Percentiles rank a stretch among this genome's conserved stretches.
Conservation (phyloP, 768 basidiomycete species). For the Hebeloma cylindrosporum region DNA sequence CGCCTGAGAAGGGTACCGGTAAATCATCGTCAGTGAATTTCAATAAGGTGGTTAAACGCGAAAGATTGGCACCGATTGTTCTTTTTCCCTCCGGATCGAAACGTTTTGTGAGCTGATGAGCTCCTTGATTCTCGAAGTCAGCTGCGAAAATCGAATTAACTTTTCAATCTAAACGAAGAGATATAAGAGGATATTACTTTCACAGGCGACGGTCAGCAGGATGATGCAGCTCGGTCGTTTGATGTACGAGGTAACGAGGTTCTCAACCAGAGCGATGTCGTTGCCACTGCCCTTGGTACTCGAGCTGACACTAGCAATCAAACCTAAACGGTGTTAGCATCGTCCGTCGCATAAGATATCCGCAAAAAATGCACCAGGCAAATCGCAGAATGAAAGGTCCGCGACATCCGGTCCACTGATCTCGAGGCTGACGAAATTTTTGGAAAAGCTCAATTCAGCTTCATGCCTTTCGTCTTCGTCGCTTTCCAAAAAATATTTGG, state of each 20-base stretch:
- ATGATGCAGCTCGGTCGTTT: slow-evolving; percentile 60
- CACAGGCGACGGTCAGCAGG: slow-evolving; percentile 60
- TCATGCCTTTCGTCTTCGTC: slow-evolving; percentile 26
- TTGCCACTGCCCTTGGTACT: slow-evolving; percentile 41
- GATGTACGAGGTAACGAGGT: slow-evolving; percentile 60
- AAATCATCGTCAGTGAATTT: not conserved
- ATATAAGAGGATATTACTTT: slow-evolving; percentile 45
- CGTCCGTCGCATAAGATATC: not conserved
- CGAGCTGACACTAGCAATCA: slow-evolving; percentile 56
- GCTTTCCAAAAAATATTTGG: slow-evolving; percentile 39
- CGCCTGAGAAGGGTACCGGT: slow-evolving; percentile 41
- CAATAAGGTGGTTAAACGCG: not conserved
- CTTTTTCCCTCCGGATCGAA: slow-evolving; percentile 62
- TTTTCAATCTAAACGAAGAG: not conserved
- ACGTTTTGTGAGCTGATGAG: slow-evolving; percentile 60
- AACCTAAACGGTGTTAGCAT: slow-evolving; percentile 33
- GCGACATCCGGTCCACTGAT: slow-evolving; percentile 61
- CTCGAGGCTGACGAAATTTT: slow-evolving; percentile 54
- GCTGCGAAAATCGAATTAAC: slow-evolving; percentile 38
- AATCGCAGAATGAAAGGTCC: slow-evolving; percentile 64
- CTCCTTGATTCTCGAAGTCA: slow-evolving; percentile 80
- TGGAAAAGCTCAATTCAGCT: slow-evolving; percentile 44
- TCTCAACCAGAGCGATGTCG: slow-evolving; percentile 64
- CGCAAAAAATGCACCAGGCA: slow-evolving; percentile 44
- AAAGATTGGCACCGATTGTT: slow-evolving; percentile 61